Base-by-base conservation (phyloP, 2,329 filamentous ascomycete species). In the Cyanodermella asteris region DNA sequence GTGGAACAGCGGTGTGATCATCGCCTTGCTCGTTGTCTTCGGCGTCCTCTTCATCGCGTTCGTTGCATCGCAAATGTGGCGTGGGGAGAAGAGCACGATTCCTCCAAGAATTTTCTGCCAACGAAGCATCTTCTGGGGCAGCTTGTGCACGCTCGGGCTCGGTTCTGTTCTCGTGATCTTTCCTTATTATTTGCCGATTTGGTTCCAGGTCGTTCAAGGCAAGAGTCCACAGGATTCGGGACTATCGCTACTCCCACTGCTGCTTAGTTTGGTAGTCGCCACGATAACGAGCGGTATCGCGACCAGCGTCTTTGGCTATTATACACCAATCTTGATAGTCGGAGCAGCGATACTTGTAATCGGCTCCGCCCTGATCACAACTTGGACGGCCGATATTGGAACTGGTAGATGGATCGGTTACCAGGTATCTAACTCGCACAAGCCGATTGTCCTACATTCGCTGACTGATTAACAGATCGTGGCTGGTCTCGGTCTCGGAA, bases 331-430 rank as follows among this genome's bases (percentile, higher is more conserved):
- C 25, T 44, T 50, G 39, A 38, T 48, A 16, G 27, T 37, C n/a
- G 38, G 44, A 1, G 32, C 43, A 1, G 31, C 42, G 11, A 23
- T 50, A 10, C 34, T 45, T 24, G 34, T 43, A 14, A 39, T 47
- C 26, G 48, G 46, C 5, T 42, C 40, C 3, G 47, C 43, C 0
- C 34, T 53, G 3, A 34, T 50, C 5, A 42, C 44, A 4, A 51
- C 49, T 1, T 38, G 49, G 3, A 31, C 39, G 15, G 34, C 40
- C 2, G 33, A 42, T 24, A 44, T 47, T 1, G 33, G 35, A 5
- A 37, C 43, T 24, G 25, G 38, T 5, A 37, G 36, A 13, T 52
- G 47, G 47, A 49, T 51, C 26, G 47, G 46, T 2, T 53, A 50
- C 28, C 26, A 29, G 8, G 9, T 19, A 11, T 22, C n/a, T 22